A percentile compares a stretch with the other conserved stretches of the same genome.
These are phyloP conservation scores for Puccinia hordei DNA, from an alignment of 1,284 basidiomycete species.

Conservation along the genomic window DNA sequence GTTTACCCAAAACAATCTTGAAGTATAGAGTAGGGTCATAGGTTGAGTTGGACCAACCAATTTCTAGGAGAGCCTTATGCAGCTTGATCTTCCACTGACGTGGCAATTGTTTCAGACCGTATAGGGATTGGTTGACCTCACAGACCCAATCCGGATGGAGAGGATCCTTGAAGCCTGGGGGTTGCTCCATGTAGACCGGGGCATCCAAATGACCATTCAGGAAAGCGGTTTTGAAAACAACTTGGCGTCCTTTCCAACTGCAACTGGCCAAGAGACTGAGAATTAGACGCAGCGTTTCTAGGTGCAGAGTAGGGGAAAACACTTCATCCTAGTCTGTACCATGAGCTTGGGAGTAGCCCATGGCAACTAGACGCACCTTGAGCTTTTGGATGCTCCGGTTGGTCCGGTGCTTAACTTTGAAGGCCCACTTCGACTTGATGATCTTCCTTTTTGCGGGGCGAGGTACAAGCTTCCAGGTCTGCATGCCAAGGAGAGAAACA, in stretches of 20 bases:
- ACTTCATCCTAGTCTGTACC: too few relatives aligned
- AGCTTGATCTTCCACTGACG: slow-evolving; percentile 13
- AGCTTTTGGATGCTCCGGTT: background rate
- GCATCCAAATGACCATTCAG: background rate
- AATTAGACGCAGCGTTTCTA: too few relatives aligned
- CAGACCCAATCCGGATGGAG: slow-evolving; percentile 11
- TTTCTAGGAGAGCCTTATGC: background rate
- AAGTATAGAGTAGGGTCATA: slow-evolving; percentile 17
- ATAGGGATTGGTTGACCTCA: slow-evolving; percentile 5
- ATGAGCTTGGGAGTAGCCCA: too few relatives aligned
- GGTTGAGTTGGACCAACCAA: background rate
- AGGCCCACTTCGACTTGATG: background rate
- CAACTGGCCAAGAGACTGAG: too few relatives aligned
- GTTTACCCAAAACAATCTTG: background rate
- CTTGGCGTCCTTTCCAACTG: too few relatives aligned
- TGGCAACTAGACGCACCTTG: background rate
- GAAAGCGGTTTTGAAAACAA: background rate
- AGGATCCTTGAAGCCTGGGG: slow-evolving; percentile 9
- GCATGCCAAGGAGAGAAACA: too few relatives aligned
- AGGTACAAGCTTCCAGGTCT: background rate
- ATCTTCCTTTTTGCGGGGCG: background rate
- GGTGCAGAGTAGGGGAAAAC: too few relatives aligned
- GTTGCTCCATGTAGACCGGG: slow-evolving; percentile 29
- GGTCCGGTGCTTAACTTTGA: too few relatives aligned
- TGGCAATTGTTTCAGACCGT: slow-evolving; percentile 17